These are phyloP conservation scores for Hypericum androsaemum DNA, from an alignment of 345 rosid species.

Conservation along the genomic window DNA sequence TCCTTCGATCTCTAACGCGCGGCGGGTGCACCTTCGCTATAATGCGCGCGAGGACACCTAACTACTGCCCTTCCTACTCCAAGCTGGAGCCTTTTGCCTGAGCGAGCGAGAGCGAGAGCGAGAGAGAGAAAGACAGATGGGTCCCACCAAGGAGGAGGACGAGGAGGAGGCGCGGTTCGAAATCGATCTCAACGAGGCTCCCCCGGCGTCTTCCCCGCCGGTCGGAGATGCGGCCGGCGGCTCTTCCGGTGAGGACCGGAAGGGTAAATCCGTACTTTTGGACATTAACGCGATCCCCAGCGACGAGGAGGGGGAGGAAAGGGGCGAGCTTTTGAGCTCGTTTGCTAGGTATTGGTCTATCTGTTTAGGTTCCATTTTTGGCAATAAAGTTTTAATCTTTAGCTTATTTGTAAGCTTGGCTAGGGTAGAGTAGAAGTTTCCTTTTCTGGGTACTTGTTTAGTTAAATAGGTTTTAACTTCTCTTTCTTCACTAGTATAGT, in stretches of 20 bases:
- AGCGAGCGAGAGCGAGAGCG: too few relatives aligned
- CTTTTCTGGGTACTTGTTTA: too few relatives aligned
- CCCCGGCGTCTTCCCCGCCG: neutral
- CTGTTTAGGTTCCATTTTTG: neutral
- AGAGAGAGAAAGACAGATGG: neutral
- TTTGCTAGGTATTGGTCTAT: constrained; percentile 13
- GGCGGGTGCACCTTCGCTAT: too few relatives aligned
- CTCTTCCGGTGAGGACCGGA: neutral
- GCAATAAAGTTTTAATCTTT: neutral
- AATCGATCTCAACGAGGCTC: constrained; percentile 27
- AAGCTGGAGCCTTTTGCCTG: too few relatives aligned
- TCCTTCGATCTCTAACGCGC: too few relatives aligned
- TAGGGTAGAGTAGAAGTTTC: too few relatives aligned
- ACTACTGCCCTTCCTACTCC: too few relatives aligned
- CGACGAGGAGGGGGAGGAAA: constrained; percentile 16
- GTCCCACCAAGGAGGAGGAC: neutral
- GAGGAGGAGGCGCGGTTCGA: constrained; percentile 13
- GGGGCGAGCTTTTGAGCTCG: constrained; percentile 2
- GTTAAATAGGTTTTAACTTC: too few relatives aligned
- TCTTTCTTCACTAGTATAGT: too few relatives aligned
- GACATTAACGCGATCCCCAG: constrained; percentile 28
- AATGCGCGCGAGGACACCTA: too few relatives aligned
- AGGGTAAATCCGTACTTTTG: constrained; percentile 10
- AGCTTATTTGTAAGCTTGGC: neutral
- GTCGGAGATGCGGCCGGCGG: neutral